Evolutionary conservation across 2,329 filamentous ascomycete genomes (phyloP), one percentile per base, ranked within the genome.

Genomic region (Diaporthe citrichinensis): DNA sequence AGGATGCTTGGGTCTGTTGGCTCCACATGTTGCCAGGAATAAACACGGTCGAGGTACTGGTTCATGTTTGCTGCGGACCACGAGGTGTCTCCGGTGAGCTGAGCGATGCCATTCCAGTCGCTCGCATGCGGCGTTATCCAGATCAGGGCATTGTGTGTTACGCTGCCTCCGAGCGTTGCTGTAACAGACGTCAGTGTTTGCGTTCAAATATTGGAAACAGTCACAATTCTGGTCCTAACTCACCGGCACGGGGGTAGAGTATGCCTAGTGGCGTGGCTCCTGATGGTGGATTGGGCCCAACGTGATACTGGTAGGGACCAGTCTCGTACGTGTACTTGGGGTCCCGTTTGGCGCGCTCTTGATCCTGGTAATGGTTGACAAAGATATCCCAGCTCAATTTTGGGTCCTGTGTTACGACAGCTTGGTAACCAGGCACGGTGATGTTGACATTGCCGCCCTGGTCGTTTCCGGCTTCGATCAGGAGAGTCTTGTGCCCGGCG

Each of bases 171-270:
- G 1, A 92, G 83, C 4, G 86, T 89, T 31, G 65, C 57, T 44
- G 31, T 62, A 57, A 4, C n/a, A 55, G 23, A 20, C 15, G n/a
- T 69, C 49, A 69, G 49, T 28, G 5, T 23, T 14, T 23, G 23
- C 4, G 25, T 55, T 10, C 15, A 8, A 10, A 5, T 15, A 68
- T 23, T 17, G 20, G 7, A 8, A 28, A 39, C 1, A 0, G 9
- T 49, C 28, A 25, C 4, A 31, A 20, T 9, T 20, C 28, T 23
- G 55, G 31, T 28, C 1, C 44, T 10, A 12, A 20, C 69, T 62
- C 55, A 55, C 87, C 89, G 5, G 89, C 86, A 28, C 91, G 87
- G 14, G 90, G 90, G 78, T 92, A 93, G 17, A 90, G 84, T n/a
- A 88, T 88, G 8, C 91, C 91, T 77, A 88, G 84, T 76, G 86